Evolutionary conservation across 805 yeast species (phyloP), one percentile per base, ranked within the genome.

Genomic region (Helenozyma baotianmanensis): DNA sequence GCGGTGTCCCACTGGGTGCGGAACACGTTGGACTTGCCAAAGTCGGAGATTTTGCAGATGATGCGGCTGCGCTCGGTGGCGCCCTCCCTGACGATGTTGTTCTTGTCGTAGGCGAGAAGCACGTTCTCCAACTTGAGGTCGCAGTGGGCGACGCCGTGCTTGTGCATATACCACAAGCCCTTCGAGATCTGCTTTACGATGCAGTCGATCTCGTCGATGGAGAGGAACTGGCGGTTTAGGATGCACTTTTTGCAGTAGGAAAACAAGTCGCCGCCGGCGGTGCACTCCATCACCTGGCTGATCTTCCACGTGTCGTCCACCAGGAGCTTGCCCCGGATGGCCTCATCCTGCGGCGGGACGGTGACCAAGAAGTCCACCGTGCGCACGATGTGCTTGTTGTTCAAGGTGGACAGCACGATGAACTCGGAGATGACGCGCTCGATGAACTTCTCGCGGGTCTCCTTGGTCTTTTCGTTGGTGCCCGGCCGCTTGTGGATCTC

Each of bases 81-180:
- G 23, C 22, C 25, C 13, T 11, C 14, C 29, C 30, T 38, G 38
- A 16, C 27, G 27, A 25, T 75, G 32, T 82, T 78, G 50, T 80
- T 81, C 38, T 80, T 64, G 69, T 8, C 94, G 33, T 39, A 46
- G 16, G 36, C 40, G 28, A 89, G 62, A 23, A 89, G 55, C 17
- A 89, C 65, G 56, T 89, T 89, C 51, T 89, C 97, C 9, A 95
- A 88, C 58, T 89, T 89, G 40, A 89, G 65, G 53, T 89, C 97
- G 51, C 96, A 83, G 57, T 89, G 97, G 1, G 96, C 90, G 19
- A 89, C 90, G 21, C 97, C 97, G 58, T 82, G 88, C 8, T 78
- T 73, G 58, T 89, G 97, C 80, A 90, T 80, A 57, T 83, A 87
- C 18, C 78, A 72, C 19, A 89, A 72, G 1, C 95, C 97, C 43